Evolutionary conservation across 1,284 basidiomycete genomes (phyloP), one percentile per base, ranked within the genome.

Genomic region (Heterobasidion irregulare): DNA sequence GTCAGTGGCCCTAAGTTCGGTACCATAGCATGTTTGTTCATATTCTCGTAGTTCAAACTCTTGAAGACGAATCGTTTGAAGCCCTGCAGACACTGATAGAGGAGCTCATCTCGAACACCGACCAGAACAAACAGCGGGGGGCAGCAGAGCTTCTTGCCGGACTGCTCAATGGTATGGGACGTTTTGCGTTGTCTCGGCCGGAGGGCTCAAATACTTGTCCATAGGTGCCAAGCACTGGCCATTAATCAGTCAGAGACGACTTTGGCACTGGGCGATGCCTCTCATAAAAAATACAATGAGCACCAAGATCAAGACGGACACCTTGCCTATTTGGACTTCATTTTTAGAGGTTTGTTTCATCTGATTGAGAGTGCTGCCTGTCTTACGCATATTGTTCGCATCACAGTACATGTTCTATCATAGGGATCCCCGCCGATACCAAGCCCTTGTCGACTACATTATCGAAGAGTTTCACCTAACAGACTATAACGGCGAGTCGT

Each of bases 151-250:
- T 96, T 47, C 66, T 95, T 7, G 88, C 88, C 7, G 94, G 92
- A 56, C 61, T 89, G n/a, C 75, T 95, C 47, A 77, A 78, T 59
- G 84, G 83, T 79, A 64, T 34, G 35, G 50, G 13, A 47, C 26
- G 6, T 47, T 16, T 58, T 46, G 12, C 36, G 8, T 34, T 4
- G 47, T 19, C 26, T 8, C 4, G 4, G 33, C 9, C 12, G 12
- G 18, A 36, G 15, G 33, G 10, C 12, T 34, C n/a, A n/a, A n/a
- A n/a, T 47, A 18, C 9, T 18, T 36, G 8, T 16, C 13, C 43
- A 35, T 16, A 84, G 93, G 91, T 3, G 86, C 87, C 6, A 94
- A 94, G 69, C 92, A 96, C 65, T 98, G 94, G 94, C 80, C 91
- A 0, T 75, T 78, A 9, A 71, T 76, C 48, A 84, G 86, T 61